A percentile compares a stretch with the other conserved stretches of the same genome.
phyloP scores from a whole-genome alignment of 1,139 yeast genomes.

The Chernovozyma sophiae-reginae region DNA sequence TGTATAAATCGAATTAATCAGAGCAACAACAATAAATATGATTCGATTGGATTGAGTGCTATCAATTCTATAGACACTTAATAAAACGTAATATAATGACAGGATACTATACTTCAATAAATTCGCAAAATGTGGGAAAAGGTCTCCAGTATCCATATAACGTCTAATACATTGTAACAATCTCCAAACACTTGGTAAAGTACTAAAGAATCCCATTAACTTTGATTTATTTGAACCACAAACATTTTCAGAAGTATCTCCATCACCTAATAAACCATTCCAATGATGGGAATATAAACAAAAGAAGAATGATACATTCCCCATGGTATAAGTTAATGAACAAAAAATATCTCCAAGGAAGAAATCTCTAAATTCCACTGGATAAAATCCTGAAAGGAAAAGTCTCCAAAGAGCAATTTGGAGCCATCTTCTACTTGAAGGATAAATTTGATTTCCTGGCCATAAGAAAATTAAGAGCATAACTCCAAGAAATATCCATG shows the following conservation, averaged over 20 bases:
- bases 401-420: conserved; percentile 69
- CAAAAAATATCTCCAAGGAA: conserved; percentile 88
- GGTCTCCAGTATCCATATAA: conserved; percentile 86
- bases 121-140: conserved; percentile 97
- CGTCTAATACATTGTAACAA: conserved; percentile 87
- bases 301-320: conserved; percentile 80
- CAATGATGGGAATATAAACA: conserved; percentile 76
- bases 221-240: conserved; percentile 83
- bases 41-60: conserved; percentile 41
- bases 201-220: conserved; percentile 74
- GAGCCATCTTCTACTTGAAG: conserved; percentile 68
- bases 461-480: conserved; percentile 49
- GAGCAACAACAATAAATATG: conserved; percentile 69
- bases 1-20: conserved; percentile 65
- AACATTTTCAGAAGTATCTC: conserved; percentile 28
- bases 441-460: conserved; percentile 57
- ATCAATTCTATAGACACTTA: conserved; percentile 76
- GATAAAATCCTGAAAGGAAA: conserved; percentile 77
- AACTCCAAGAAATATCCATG: conserved; percentile 70
- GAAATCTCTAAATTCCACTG: conserved; percentile 93
- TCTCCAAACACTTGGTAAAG: conserved; percentile 89
- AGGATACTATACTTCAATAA: conserved; percentile 71
- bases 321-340: conserved; percentile 81
- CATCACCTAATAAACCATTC: conserved; percentile 45
- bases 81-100: conserved; percentile 63